These are phyloP conservation scores for Sphaceloma murrayae DNA, from an alignment of 2,329 filamentous ascomycete genomes.

Conservation along the genomic window DNA sequence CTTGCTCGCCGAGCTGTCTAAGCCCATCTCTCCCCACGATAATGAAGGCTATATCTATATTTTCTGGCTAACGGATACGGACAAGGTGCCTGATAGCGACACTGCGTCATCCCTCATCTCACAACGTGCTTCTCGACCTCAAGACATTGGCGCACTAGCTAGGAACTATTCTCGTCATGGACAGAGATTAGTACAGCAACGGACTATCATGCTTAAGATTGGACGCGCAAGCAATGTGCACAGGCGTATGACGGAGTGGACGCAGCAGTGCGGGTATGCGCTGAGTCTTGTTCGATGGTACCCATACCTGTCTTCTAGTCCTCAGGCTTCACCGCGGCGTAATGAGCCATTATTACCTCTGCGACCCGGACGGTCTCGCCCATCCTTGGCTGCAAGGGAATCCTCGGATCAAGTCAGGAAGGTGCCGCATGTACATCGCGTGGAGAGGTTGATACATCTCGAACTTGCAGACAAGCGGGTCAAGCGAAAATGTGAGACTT, in stretches of 20 bases:
- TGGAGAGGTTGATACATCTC: conserved; percentile 83
- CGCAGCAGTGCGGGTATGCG: conserved; percentile 81
- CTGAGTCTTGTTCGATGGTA: conserved; percentile 86
- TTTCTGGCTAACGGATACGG: conserved; percentile 81
- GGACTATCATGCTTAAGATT: conserved; percentile 59
- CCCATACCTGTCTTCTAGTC: conserved; percentile 53
- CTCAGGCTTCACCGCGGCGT: conserved; percentile 22
- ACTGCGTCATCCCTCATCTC: conserved; percentile 29
- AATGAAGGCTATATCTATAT: conserved; percentile 96
- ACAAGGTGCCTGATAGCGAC: conserved; percentile 42
- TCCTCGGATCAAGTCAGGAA: conserved; percentile 43
- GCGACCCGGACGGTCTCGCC: conserved; percentile 27
- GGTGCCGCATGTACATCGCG: conserved; percentile 75
- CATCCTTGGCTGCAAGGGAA: conserved; percentile 19
- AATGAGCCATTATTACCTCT: conserved; percentile 18
- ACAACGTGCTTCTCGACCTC: conserved; percentile 12
- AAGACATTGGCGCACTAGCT: not conserved
- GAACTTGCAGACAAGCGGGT: conserved; percentile 59
- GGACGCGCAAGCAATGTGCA: conserved; percentile 73
- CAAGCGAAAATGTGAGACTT: conserved; percentile 60
- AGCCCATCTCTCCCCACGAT: conserved; percentile 61
- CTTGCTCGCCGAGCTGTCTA: conserved; percentile 67
- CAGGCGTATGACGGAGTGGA: conserved; percentile 85
- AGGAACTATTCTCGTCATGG: conserved; percentile 23
- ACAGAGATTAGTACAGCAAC: conserved; percentile 25